Base-by-base conservation (phyloP, 257 asterid genomes). In the Petrea volubilis region DNA sequence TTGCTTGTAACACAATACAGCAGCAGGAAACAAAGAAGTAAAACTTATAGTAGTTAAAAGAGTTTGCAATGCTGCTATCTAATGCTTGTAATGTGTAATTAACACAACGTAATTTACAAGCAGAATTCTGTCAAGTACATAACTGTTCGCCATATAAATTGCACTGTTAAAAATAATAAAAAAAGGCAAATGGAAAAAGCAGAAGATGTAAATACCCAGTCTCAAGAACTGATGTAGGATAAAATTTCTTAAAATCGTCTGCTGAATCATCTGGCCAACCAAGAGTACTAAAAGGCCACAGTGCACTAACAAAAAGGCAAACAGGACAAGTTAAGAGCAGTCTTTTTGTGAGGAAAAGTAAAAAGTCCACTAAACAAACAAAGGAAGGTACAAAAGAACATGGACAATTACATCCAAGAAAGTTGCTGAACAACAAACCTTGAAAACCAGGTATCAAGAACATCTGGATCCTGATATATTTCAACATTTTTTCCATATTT, bases 271-370 rank as follows among this genome's bases (percentile, higher is more conserved):
- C 93, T 57, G 99, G 99, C 99, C 99, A 94, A 76, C 97, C 97
- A 81, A 91, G 95, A 68, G 99, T 91, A 82, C 99, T 94, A 93
- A 94, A 94, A 72, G 99, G 99, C 99, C 97, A 94, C 74, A 94
- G 79, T 55, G 93, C 90, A 80, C 99, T 94, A 74, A 74, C 31
- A 70, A 64, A 75, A 64, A 77, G 57, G 52, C 25, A 71, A 78
- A 72, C 12, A 68, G 36, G 64, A 77, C 58, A 53, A 62, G 75
- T 70, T 80, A n/a, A n/a, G n/a, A n/a, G n/a, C n/a, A n/a, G n/a
- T n/a, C n/a, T 68, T 57, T 56, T 49, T 34, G 7, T 21, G 38
- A 25, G 18, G 49, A 68, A 55, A 60, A 29, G 4, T 25, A 36
- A 12, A n/a, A 68, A 68, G 12, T 15, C 29, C 25, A 58, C 57